Percentiles rank a stretch among this genome's conserved stretches.
These are phyloP conservation scores for Amesomyces nigricolor DNA, from an alignment of 2,329 filamentous ascomycete genomes.

Conservation along the genomic window DNA sequence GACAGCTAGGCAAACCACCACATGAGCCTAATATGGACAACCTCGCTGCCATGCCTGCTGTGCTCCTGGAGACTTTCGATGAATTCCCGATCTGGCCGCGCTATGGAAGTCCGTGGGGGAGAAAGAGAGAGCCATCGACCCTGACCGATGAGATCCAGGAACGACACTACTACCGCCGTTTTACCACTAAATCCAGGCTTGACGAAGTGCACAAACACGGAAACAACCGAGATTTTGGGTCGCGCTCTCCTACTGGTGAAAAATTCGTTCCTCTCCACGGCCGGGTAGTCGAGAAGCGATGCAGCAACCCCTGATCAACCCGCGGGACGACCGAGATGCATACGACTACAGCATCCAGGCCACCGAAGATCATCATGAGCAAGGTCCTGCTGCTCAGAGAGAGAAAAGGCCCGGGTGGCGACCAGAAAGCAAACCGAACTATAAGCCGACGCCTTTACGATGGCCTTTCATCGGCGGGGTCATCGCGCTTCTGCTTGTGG, in stretches of 20 bases:
- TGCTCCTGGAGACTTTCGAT: conserved; percentile 1
- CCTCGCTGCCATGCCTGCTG: neutral
- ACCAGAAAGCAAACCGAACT: conserved; percentile 23
- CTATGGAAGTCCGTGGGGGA: neutral
- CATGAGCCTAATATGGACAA: conserved; percentile 19
- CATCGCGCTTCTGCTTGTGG: conserved; percentile 25
- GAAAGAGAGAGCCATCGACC: neutral
- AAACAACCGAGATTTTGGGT: neutral
- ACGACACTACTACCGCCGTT: neutral
- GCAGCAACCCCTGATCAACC: conserved; percentile 17
- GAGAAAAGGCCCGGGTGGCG: conserved; percentile 9
- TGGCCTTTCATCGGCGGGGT: conserved; percentile 31
- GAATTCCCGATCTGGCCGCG: conserved; percentile 6
- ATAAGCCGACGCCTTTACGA: conserved; percentile 31
- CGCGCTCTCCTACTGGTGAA: neutral
- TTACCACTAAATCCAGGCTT: neutral
- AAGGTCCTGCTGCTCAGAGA: conserved; percentile 3
- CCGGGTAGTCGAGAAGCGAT: conserved; percentile 11
- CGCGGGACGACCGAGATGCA: conserved; percentile 18
- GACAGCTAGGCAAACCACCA: neutral
- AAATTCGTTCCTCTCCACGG: neutral
- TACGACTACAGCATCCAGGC: conserved; percentile 32
- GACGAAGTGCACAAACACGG: neutral
- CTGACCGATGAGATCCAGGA: neutral
- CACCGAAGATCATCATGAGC: conserved; percentile 28